A percentile compares a stretch with the other conserved stretches of the same genome.
Conservation (phyloP, 257 asterid genomes). For the Solanum appendiculatum region DNA sequence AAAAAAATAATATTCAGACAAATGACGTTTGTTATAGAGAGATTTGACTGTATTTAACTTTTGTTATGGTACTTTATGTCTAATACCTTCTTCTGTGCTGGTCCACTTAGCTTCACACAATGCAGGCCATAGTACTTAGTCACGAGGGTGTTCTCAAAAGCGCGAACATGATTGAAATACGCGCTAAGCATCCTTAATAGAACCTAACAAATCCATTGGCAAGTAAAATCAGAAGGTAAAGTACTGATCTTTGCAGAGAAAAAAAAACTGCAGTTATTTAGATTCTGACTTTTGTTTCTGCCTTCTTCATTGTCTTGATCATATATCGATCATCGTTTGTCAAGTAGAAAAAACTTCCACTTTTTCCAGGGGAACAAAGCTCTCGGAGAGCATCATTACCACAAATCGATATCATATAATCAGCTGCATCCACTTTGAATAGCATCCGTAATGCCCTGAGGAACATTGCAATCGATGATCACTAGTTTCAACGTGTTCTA, state of each 20-base stretch:
- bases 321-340: slow-evolving; percentile 1
- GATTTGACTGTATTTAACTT: not conserved
- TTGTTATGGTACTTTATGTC: not conserved
- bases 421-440: slow-evolving; percentile 4
- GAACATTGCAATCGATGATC: not conserved
- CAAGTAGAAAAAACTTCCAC: slow-evolving; percentile 4
- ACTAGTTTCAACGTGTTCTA: not conserved
- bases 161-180: slow-evolving; percentile 48
- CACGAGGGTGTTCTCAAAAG: slow-evolving; percentile 53
- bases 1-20: not conserved
- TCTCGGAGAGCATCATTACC: not conserved
- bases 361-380: slow-evolving; percentile 2
- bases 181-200: slow-evolving; percentile 63
- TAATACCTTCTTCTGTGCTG: slow-evolving; percentile 60
- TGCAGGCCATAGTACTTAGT: slow-evolving; percentile 59
- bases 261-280: not conserved
- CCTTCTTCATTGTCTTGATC: not conserved
- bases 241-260: not conserved
- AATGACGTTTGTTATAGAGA: not conserved
- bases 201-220: slow-evolving; percentile 24
- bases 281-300: not conserved
- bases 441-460: not conserved
- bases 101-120: slow-evolving; percentile 56
- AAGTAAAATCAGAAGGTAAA: not conserved
- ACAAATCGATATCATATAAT: slow-evolving; percentile 1